These are phyloP conservation scores for Penicillium crustosum DNA, from an alignment of 2,329 filamentous ascomycete species.

Conservation along the genomic window DNA sequence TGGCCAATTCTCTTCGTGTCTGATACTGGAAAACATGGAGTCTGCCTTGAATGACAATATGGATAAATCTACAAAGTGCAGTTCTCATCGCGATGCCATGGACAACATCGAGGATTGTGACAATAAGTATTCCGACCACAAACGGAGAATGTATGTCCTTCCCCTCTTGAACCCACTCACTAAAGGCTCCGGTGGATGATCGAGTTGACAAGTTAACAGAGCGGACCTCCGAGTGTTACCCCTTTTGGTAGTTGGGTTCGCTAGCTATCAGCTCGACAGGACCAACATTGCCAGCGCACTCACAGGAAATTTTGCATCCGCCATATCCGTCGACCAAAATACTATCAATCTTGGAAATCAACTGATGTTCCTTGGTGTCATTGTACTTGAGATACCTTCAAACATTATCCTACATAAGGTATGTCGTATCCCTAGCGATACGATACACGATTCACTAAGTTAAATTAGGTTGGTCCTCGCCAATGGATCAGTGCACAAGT, in stretches of 20 bases:
- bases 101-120: neutral
- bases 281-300: conserved; percentile 55
- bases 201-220: conserved; percentile 29
- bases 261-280: conserved; percentile 55
- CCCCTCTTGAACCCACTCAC: neutral
- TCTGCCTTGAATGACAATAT: neutral
- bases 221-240: conserved; percentile 51
- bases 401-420: conserved; percentile 43
- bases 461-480: conserved; percentile 43
- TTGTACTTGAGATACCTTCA: conserved; percentile 53
- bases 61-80: too few species aligned
- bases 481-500: conserved; percentile 54
- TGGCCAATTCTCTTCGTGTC: neutral
- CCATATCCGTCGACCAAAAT: conserved; percentile 47
- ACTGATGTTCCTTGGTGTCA: conserved; percentile 54
- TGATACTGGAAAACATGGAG: neutral
- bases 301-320: conserved; percentile 49
- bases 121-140: neutral
- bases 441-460: conserved; percentile 18
- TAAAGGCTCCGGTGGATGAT: too few species aligned
- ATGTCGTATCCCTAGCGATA: neutral
- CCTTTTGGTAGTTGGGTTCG: conserved; percentile 51
- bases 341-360: conserved; percentile 56
- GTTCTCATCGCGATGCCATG: neutral
- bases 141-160: neutral